Percentiles rank a stretch among this genome's conserved stretches.
These are phyloP conservation scores for Sporobolus alterniflorus DNA, from an alignment of 202 grass and related monocot genomes.

Conservation along the genomic window DNA sequence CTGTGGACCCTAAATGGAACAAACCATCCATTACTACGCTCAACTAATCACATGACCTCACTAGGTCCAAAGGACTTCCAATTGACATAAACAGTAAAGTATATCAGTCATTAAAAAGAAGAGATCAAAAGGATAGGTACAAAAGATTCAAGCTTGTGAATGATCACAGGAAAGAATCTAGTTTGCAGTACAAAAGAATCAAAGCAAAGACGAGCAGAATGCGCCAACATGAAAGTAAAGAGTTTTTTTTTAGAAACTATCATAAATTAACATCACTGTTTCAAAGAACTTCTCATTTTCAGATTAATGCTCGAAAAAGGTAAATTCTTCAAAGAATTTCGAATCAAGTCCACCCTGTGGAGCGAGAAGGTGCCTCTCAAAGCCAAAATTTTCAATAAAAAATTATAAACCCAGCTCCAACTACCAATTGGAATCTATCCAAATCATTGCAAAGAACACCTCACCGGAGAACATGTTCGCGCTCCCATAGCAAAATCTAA, in stretches of 20 bases:
- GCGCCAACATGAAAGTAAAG: conserved; percentile 7
- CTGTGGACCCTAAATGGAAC: conserved; percentile 9
- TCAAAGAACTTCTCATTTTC: conserved; percentile 20
- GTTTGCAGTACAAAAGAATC: conserved; percentile 34
- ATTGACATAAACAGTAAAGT: conserved; percentile 25
- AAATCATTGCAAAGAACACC: conserved; percentile 23
- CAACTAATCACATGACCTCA: neutral
- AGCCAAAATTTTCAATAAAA: conserved; percentile 2
- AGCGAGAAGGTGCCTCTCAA: neutral
- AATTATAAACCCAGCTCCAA: neutral
- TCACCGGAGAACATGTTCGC: neutral
- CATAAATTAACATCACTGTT: neutral
- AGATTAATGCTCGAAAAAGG: conserved; percentile 12
- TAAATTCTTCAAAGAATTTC: conserved; percentile 8
- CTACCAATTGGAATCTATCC: conserved; percentile 19
- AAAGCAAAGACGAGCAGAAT: conserved; percentile 3
- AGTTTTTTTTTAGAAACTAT: conserved; percentile 19
- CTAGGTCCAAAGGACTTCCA: conserved; percentile 8
- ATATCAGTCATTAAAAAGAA: conserved; percentile 22
- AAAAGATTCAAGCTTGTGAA: conserved; percentile 32
- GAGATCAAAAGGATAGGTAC: conserved; percentile 38
- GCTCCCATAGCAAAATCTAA: conserved; percentile 10
- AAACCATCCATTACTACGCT: conserved; percentile 25
- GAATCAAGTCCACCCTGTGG: conserved; percentile 13
- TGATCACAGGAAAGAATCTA: conserved; percentile 35